phyloP scores from a whole-genome alignment of 2,329 filamentous ascomycete genomes.

The Bimuria novae-zelandiae region DNA sequence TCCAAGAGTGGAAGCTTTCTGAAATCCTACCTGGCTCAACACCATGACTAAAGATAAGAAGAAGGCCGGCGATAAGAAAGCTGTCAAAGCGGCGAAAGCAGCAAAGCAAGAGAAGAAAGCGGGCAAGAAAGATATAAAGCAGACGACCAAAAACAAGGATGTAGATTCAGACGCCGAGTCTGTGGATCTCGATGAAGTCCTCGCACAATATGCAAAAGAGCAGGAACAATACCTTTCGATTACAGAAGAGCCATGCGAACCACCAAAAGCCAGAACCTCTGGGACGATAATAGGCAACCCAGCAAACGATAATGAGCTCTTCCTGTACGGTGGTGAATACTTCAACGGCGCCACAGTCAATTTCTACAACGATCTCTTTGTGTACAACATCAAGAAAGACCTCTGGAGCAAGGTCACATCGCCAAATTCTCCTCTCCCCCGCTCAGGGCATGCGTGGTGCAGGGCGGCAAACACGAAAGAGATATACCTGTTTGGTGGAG shows the following conservation, averaged over 20 bases:
- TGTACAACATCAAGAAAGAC: slow-evolving; percentile 78
- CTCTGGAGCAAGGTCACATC: slow-evolving; percentile 90
- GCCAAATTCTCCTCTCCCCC: slow-evolving; percentile 87
- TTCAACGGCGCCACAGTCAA: slow-evolving; percentile 86
- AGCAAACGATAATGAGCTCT: slow-evolving; percentile 81
- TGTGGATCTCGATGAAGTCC: slow-evolving; percentile 87
- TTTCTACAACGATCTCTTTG: slow-evolving; percentile 70
- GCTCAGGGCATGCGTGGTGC: slow-evolving; percentile 94
- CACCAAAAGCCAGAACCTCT: slow-evolving; percentile 79
- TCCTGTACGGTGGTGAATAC: slow-evolving; percentile 93
- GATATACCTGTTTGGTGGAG: slow-evolving; percentile 94
- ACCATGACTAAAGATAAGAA: slow-evolving; percentile 60
- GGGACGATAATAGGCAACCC: slow-evolving; percentile 84
- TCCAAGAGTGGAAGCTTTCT: no score
- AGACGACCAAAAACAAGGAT: slow-evolving; percentile 70
- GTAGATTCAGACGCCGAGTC: slow-evolving; percentile 91
- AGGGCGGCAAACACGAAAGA: slow-evolving; percentile 82
- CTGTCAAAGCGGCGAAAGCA: slow-evolving; percentile 58
- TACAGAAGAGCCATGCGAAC: slow-evolving; percentile 74
- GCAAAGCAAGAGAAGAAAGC: slow-evolving; percentile 86
- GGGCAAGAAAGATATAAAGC: slow-evolving; percentile 75
- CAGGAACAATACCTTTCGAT: slow-evolving; percentile 95
- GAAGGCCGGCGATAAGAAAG: slow-evolving; percentile 54
- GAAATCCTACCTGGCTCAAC: background rate
- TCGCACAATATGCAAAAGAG: slow-evolving; percentile 87